Conservation (phyloP, 257 asterid species). For the Solanum acaule region DNA sequence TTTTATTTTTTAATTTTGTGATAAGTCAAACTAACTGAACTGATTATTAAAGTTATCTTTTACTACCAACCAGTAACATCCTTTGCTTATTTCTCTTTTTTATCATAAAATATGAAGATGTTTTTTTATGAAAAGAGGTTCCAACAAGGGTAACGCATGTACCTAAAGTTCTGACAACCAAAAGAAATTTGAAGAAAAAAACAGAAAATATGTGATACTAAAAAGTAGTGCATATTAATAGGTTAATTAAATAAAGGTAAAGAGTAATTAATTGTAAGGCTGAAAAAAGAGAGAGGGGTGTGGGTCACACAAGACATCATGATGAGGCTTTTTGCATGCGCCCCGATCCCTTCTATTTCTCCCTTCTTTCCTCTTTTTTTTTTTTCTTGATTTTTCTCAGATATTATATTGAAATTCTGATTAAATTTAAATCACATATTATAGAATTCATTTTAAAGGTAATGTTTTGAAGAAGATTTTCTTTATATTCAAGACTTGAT, state of each 20-base stretch:
- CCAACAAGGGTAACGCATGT: not conserved
- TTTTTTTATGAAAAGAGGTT: not conserved
- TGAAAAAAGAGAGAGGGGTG: slow-evolving; percentile 11
- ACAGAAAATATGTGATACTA: not conserved
- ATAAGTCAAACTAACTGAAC: no score
- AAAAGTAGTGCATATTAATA: slow-evolving; percentile 7
- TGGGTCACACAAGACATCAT: slow-evolving; percentile 50
- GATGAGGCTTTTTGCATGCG: slow-evolving; percentile 66
- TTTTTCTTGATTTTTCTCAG: no score
- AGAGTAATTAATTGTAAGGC: not conserved
- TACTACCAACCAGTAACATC: not conserved
- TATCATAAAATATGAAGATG: not conserved
- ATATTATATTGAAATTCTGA: no score
- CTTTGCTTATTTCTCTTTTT: not conserved
- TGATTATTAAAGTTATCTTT: not conserved
- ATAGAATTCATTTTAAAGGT: no score
- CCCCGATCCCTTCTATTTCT: slow-evolving; percentile 36
- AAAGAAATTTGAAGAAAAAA: not conserved
- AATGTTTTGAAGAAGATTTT: no score
- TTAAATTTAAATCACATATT: no score
- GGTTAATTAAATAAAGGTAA: not conserved
- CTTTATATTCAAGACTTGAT: no score
- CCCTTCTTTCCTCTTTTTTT: not conserved
- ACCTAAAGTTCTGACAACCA: not conserved
- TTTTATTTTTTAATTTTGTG: no score